A percentile compares a stretch with the other conserved stretches of the same genome.
Evolutionary conservation across 192 early-diverging fungal genomes (phyloP).

Genomic region (Funneliformis mosseae): DNA sequence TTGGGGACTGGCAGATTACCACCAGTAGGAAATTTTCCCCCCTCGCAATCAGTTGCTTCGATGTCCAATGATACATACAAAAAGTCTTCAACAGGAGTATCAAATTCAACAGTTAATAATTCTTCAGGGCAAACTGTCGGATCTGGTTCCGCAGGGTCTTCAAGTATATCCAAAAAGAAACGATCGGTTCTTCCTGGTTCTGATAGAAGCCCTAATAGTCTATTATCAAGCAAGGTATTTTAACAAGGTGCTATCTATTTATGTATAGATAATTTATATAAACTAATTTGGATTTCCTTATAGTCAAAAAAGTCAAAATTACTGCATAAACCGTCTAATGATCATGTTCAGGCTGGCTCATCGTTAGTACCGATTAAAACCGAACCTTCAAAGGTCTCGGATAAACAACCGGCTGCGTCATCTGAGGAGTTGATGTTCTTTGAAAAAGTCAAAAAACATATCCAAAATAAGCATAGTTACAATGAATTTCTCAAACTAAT

Average conservation of each 20-base stretch:
- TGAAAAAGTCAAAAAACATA: slow-evolving; percentile 84
- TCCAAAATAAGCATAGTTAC: slow-evolving; percentile 86
- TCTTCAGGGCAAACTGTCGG: not conserved
- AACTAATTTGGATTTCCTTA: slow-evolving; percentile 2
- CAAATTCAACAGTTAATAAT: not conserved
- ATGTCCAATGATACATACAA: slow-evolving; percentile 13
- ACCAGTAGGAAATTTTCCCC: slow-evolving; percentile 60
- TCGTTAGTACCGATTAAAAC: not conserved
- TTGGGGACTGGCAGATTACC: slow-evolving; percentile 48
- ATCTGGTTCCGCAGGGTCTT: not conserved
- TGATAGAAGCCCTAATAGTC: slow-evolving; percentile 3
- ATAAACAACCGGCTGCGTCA: slow-evolving; percentile 45
- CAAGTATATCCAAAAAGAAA: slow-evolving; percentile 30
- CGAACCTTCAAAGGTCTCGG: not conserved
- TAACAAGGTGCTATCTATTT: not conserved
- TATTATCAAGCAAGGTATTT: slow-evolving; percentile 18
- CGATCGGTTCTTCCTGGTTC: slow-evolving; percentile 5
- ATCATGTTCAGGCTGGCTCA: slow-evolving; percentile 11
- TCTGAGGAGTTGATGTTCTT: slow-evolving; percentile 92
- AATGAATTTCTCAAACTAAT: slow-evolving; percentile 96
- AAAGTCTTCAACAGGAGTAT: slow-evolving; percentile 3
- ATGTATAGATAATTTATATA: not conserved
- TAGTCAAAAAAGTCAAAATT: slow-evolving; percentile 32
- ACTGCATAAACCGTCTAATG: slow-evolving; percentile 2
- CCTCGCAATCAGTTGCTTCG: slow-evolving; percentile 31